Evolutionary conservation across 306 rosid species (phyloP).

Genomic region (Morella rubra): DNA sequence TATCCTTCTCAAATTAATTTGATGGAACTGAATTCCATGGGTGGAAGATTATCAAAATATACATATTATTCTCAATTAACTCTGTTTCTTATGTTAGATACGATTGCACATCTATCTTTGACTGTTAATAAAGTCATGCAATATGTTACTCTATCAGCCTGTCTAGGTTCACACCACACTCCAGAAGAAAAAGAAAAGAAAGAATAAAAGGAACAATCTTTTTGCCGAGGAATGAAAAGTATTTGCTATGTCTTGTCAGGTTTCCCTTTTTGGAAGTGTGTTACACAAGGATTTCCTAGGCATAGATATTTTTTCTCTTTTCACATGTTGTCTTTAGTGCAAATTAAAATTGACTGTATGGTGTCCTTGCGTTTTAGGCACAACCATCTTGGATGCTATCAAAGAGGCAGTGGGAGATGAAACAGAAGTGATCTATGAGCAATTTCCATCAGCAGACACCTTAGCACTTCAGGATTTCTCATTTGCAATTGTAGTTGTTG

Average conservation of each 20-base stretch:
- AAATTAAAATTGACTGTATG: background rate
- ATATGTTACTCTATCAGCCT: background rate
- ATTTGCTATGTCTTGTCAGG: background rate
- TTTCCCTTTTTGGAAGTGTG: background rate
- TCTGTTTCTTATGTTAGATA: background rate
- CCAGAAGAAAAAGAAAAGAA: no score
- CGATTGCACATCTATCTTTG: background rate
- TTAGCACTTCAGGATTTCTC: constrained; percentile 42
- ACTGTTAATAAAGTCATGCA: background rate
- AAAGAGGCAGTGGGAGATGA: constrained; percentile 36
- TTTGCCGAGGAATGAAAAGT: background rate
- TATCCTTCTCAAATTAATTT: background rate
- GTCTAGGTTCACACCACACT: background rate
- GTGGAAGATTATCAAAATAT: background rate
- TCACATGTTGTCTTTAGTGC: no score
- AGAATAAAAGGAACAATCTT: no score
- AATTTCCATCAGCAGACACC: constrained; percentile 38
- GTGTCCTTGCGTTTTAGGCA: constrained; percentile 28
- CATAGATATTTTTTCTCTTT: no score
- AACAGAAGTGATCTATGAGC: constrained; percentile 42
- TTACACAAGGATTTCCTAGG: no score
- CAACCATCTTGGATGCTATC: constrained; percentile 54
- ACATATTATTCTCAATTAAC: background rate
- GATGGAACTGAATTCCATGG: background rate
- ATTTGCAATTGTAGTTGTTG: constrained; percentile 49